Base-by-base conservation (phyloP, 202 grass and related monocot species). In the Eragrostis tef region DNA sequence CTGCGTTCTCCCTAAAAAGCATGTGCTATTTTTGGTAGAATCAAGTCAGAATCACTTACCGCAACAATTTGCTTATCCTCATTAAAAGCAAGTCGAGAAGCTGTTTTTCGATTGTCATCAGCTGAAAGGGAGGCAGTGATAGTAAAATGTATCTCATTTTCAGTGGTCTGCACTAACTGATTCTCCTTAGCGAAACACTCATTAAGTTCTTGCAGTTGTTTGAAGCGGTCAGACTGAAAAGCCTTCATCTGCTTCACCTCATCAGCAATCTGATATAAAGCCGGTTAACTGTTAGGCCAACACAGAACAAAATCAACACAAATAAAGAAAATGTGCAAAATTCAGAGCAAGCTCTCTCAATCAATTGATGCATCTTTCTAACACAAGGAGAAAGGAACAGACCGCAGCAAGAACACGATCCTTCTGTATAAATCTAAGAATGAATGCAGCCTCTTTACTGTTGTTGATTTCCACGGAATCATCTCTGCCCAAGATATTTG, bases 61-160 rank as follows among this genome's bases (percentile, higher is more conserved):
- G 90, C 89, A 84, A 98, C 70, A 62, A 98, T 88, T 94, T 98
- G 95, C 73, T 93, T 89, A 79, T 98, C 95, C 85, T 98, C 95
- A 9, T 98, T 90, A 56, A 89, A 91, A 51, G 90, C 90, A 86
- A 98, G 85, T 74, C 86, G 89, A 62, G 90, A 93, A 89, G 79
- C 68, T 83, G 90, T 77, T 91, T 89, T 98, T 81, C 92, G 89
- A n/a, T 20, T 87, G 78, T 98, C 92, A 46, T 98, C 95, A 6
- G 83, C 77, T 84, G 95, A 88, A 84, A 98, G 46, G 63, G 91
- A 75, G 77, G 92, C 78, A 79, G 62, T 87, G 67, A 87, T 93
- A 57, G 83, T 85, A 80, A 86, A 93, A 48, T 91, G 92, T 80
- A 98, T 91, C 52, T 98, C 95, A 77, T 94, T 90, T 83, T 98